Evolutionary conservation across 345 rosid species (phyloP).

Genomic region (Populus euphratica): DNA sequence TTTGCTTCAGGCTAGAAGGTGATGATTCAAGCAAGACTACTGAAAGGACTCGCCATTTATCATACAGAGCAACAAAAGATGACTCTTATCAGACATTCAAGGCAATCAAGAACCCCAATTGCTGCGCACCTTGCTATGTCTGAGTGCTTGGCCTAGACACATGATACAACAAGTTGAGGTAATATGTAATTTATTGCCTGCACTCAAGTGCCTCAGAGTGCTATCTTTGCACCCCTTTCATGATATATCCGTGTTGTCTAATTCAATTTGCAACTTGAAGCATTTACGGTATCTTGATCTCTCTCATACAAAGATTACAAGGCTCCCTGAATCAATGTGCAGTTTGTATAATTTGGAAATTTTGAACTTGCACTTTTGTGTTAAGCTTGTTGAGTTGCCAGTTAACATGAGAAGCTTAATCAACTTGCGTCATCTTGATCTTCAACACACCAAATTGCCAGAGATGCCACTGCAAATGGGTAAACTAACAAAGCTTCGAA

Average conservation of each 20-base stretch:
- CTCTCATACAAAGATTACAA: neutral
- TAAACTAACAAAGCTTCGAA: neutral
- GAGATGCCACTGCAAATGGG: slow-evolving; percentile 6
- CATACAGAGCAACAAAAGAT: neutral
- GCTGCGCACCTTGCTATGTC: neutral
- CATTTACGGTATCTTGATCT: slow-evolving; percentile 10
- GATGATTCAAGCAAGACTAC: neutral
- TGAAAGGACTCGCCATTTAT: neutral
- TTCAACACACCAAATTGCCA: neutral
- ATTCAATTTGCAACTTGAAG: slow-evolving; percentile 6
- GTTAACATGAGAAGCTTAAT: neutral
- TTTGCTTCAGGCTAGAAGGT: neutral
- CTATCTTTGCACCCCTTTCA: neutral
- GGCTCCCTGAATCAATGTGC: slow-evolving; percentile 2
- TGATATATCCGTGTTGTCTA: neutral
- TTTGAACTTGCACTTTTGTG: neutral
- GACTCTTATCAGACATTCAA: neutral
- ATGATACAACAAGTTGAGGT: no score
- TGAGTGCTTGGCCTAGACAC: no score
- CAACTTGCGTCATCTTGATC: slow-evolving; percentile 10
- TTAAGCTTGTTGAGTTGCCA: neutral
- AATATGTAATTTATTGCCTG: neutral
- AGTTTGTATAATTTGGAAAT: slow-evolving; percentile 2
- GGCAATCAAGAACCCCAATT: neutral
- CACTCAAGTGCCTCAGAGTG: neutral